Conservation (phyloP, 2,329 filamentous ascomycete species). For the Ciborinia camelliae region DNA sequence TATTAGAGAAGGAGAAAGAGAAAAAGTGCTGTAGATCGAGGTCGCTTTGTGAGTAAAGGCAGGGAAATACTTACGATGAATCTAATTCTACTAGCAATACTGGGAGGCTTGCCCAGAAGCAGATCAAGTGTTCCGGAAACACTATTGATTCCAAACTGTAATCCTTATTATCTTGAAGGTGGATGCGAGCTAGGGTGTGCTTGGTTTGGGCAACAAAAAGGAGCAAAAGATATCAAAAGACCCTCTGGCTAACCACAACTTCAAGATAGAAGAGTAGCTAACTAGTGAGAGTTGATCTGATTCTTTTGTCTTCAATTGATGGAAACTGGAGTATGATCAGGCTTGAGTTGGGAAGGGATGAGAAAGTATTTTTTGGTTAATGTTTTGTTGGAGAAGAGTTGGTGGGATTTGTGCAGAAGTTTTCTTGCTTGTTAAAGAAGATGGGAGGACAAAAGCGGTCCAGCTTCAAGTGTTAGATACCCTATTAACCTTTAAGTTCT, state of each 20-base stretch:
- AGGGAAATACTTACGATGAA: background rate
- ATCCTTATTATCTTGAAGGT: background rate
- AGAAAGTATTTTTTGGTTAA: background rate
- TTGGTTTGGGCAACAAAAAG: background rate
- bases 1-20: background rate
- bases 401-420: background rate
- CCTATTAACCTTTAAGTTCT: background rate
- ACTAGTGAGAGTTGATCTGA: background rate
- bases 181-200: background rate
- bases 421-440: background rate
- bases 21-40: background rate
- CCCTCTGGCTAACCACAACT: background rate
- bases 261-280: background rate
- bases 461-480: background rate
- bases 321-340: background rate
- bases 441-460: background rate
- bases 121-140: background rate
- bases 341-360: background rate
- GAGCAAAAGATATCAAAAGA: background rate
- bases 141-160: background rate
- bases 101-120: background rate
- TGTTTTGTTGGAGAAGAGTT: constrained; percentile 4
- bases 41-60: background rate
- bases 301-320: background rate
- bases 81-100: background rate